Percentiles rank a stretch among this genome's conserved stretches.
phyloP scores from a whole-genome alignment of 2,329 filamentous ascomycete species.

The Fusarium duplospermum region DNA sequence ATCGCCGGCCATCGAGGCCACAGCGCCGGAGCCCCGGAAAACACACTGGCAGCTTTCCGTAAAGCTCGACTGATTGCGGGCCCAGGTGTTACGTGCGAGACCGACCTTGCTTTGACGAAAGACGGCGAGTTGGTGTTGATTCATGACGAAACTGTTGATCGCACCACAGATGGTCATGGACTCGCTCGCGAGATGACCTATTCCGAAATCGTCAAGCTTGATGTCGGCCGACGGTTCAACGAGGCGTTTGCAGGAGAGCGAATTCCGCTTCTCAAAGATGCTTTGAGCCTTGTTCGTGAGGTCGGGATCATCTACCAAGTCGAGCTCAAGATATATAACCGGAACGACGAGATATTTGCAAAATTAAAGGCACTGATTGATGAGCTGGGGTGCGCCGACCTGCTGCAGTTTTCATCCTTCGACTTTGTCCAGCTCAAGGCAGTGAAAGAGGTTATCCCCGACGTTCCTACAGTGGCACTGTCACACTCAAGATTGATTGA shows the following conservation, averaged over 20 bases:
- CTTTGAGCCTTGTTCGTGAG: constrained; percentile 8
- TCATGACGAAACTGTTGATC: constrained; percentile 19
- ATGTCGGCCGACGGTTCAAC: constrained; percentile 15
- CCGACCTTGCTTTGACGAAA: constrained; percentile 14
- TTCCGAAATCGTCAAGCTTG: constrained; percentile 8
- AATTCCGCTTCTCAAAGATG: constrained; percentile 8
- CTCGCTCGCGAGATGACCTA: constrained; percentile 16
- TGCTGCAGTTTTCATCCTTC: constrained; percentile 15
- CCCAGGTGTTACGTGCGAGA: constrained; percentile 15
- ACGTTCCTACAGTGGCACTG: constrained; percentile 5
- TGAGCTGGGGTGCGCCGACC: constrained; percentile 17
- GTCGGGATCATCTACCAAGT: constrained; percentile 15
- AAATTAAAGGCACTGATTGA: constrained; percentile 10
- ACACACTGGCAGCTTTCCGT: constrained; percentile 11
- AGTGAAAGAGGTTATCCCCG: constrained; percentile 15
- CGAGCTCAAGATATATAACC: constrained; percentile 21
- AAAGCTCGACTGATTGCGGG: constrained; percentile 4
- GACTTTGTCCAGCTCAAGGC: constrained; percentile 17
- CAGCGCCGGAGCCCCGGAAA: constrained; percentile 11
- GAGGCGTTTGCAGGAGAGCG: constrained; percentile 11
- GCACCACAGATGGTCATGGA: constrained; percentile 17
- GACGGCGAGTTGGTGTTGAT: constrained; percentile 17
- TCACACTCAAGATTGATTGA: constrained; percentile 17
- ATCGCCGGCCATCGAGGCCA: constrained; percentile 14
- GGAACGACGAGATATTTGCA: constrained; percentile 9